These are phyloP conservation scores for Nemania sp. DNA, from an alignment of 2,329 filamentous ascomycete genomes.

Conservation along the genomic window DNA sequence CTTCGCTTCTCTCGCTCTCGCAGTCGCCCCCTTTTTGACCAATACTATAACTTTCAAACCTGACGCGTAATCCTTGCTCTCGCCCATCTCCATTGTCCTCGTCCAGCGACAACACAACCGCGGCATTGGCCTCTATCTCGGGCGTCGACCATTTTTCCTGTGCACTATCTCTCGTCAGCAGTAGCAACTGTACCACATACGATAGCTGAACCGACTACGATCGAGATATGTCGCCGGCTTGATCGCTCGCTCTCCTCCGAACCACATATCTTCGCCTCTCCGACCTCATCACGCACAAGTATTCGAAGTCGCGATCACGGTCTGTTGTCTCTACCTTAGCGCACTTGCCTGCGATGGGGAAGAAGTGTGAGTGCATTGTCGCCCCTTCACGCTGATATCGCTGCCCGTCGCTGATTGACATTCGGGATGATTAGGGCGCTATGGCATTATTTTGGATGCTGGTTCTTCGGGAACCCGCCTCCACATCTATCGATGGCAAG, in stretches of 20 bases:
- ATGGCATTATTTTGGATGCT: constrained; percentile 95
- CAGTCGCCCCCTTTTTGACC: constrained; percentile 15
- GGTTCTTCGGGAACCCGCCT: constrained; percentile 95
- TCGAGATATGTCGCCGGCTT: constrained; percentile 13
- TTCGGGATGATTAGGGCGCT: constrained; percentile 56
- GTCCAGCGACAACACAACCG: neutral
- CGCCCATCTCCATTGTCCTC: neutral
- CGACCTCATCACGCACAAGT: neutral
- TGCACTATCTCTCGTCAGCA: neutral
- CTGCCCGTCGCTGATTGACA: constrained; percentile 6
- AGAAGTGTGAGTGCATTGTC: constrained; percentile 35
- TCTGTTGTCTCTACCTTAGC: neutral
- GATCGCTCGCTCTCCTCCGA: neutral
- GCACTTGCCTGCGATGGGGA: constrained; percentile 32
- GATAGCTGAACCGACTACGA: neutral
- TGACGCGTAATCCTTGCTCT: constrained; percentile 23
- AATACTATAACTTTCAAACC: constrained; percentile 21
- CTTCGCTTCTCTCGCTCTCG: constrained; percentile 23
- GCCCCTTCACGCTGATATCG: neutral
- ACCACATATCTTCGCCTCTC: neutral
- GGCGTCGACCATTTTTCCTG: neutral
- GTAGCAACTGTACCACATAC: neutral
- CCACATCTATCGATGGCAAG: constrained; percentile 93
- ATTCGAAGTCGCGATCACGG: neutral
- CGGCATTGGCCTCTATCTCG: neutral